A percentile compares a stretch with the other conserved stretches of the same genome.
These are phyloP conservation scores for Bertia moriformis DNA, from an alignment of 2,329 filamentous ascomycete genomes.

Conservation along the genomic window DNA sequence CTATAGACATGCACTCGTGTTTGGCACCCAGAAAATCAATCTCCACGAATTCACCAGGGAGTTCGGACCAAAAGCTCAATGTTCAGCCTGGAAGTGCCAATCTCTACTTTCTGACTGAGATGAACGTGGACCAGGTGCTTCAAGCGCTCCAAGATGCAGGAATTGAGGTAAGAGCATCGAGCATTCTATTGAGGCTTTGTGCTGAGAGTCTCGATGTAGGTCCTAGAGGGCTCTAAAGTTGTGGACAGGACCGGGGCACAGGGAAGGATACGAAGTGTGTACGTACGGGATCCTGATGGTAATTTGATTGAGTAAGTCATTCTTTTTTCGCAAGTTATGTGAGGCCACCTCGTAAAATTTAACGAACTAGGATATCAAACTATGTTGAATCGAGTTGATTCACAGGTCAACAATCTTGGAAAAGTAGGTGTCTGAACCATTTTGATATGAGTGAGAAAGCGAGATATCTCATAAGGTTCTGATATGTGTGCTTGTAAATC, in stretches of 20 bases:
- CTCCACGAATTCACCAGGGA: conserved; percentile 41
- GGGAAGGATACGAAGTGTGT: conserved; percentile 39
- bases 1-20: conserved; percentile 36
- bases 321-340: neutral
- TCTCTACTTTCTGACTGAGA: conserved; percentile 40
- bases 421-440: no score
- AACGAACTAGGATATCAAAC: neutral
- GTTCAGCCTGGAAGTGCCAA: conserved; percentile 42
- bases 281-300: conserved; percentile 44
- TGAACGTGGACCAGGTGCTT: conserved; percentile 30
- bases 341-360: neutral
- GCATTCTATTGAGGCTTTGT: neutral
- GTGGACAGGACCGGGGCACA: conserved; percentile 39
- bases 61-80: conserved; percentile 42
- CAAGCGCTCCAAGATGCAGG: conserved; percentile 22
- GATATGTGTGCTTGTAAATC: no score
- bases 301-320: conserved; percentile 41
- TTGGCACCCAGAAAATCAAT: conserved; percentile 46
- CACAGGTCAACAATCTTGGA: no score
- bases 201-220: neutral
- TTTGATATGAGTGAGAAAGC: no score
- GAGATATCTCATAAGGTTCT: no score
- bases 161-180: conserved; percentile 24
- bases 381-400: neutral
- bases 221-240: conserved; percentile 28